Evolutionary conservation across 192 early-diverging fungal genomes (phyloP), one percentile per base, ranked within the genome.

Genomic region (Lobosporangium transversale): DNA sequence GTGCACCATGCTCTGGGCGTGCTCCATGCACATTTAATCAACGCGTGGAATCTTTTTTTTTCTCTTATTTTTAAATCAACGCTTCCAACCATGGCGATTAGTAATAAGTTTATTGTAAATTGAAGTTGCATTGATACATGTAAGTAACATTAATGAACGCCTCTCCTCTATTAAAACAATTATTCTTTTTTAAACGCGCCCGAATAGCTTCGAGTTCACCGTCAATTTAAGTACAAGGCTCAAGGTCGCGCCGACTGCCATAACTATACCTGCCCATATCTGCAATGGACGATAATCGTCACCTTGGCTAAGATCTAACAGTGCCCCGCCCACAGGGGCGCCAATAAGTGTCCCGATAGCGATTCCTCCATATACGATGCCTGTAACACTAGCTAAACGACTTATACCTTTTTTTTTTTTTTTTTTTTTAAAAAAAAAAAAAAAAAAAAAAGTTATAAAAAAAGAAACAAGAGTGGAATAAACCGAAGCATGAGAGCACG

Each of bases 331-430:
- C 9, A 81, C 79, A 1, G 84, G 86, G 1, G 82, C 78, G 3
- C 86, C 86, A 12, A 84, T 58, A 36, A 87, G 67, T 1, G 82
- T 79, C n/a, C 86, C 86, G 2, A 57, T 43, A 58, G 84, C 83
- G 50, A 80, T 79, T 3, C 83, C 86, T 54, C 81, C 57, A 29
- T 87, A 87, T 3, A 87, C 54, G 17, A 87, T 65, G 0, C 84
- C 86, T 5, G 84, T 86, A 35, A 88, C 86, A 58, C 82, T 84
- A 1, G 87, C 85, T 30, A 87, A 68, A 0, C 84, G 78, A 26
- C 81, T 70, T 21, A 87, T 84, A 15, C 82, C 86, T 68, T 21
- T 44, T 44, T 53, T 43, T 29, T 27, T 2, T 14, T 1, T 24
- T 29, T 30, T 9, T 21, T 18, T 4, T 18, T 27, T 30, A 27